These are phyloP conservation scores for Piper betle DNA, from an alignment of 164 flowering plant species.

Conservation along the genomic window DNA sequence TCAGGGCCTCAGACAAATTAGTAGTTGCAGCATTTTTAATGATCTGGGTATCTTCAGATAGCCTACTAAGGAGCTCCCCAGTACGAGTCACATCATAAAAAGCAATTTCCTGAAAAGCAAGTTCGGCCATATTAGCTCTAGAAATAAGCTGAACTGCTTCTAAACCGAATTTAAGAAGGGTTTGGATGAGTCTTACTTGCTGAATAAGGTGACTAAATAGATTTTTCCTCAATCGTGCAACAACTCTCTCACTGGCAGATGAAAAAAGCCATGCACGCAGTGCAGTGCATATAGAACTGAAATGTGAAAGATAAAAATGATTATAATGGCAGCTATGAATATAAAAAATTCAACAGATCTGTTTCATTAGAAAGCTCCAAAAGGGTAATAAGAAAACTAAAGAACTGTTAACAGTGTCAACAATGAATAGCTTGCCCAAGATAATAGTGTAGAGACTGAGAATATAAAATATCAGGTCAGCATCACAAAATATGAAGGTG, in stretches of 20 bases:
- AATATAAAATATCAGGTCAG: too few relatives aligned
- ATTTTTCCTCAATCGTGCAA: conserved; percentile 73
- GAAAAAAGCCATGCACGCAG: conserved; percentile 88
- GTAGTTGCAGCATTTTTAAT: conserved; percentile 97
- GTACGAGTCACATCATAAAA: conserved; percentile 93
- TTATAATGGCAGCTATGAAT: too few relatives aligned
- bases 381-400: not conserved
- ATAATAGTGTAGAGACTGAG: too few relatives aligned
- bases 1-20: conserved; percentile 86
- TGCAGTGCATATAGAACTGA: conserved; percentile 40
- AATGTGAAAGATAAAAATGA: not conserved
- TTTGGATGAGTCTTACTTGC: conserved; percentile 37
- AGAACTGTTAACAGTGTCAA: too few relatives aligned
- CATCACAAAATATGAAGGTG: too few relatives aligned
- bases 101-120: conserved; percentile 54
- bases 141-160: not conserved
- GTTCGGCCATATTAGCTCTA: not conserved
- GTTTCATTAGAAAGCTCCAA: not conserved
- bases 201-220: conserved; percentile 71
- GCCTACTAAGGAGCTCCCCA: conserved; percentile 91
- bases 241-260: conserved; percentile 96
- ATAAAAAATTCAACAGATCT: too few relatives aligned
- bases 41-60: conserved; percentile 96
- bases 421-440: too few relatives aligned
- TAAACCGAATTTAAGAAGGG: not conserved